Percentiles rank a stretch among this genome's conserved stretches.
These are phyloP conservation scores for Trametes meyenii DNA, from an alignment of 768 basidiomycete genomes.

Conservation along the genomic window DNA sequence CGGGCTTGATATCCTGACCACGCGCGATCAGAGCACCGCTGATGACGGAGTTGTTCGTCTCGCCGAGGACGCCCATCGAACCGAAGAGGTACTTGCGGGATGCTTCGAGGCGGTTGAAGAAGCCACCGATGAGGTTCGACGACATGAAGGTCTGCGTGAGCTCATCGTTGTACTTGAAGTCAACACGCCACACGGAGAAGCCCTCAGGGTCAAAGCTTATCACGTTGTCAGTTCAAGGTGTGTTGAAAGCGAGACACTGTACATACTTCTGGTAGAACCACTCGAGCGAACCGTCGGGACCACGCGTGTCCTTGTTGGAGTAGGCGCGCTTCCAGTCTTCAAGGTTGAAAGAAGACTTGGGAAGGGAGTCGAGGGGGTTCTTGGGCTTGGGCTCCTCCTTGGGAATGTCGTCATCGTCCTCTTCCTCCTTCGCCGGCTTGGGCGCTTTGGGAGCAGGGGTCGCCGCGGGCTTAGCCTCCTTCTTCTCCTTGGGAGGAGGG, in stretches of 20 bases:
- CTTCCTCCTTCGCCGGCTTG: slow-evolving; percentile 62
- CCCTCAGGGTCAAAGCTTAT: slow-evolving; percentile 83
- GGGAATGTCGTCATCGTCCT: slow-evolving; percentile 76
- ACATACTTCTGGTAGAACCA: slow-evolving; percentile 97
- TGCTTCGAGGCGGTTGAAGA: slow-evolving; percentile 98
- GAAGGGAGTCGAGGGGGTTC: slow-evolving; percentile 92
- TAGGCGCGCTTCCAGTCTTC: slow-evolving; percentile 98
- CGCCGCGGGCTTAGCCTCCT: slow-evolving; percentile 39
- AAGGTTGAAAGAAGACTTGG: slow-evolving; percentile 85
- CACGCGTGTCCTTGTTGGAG: slow-evolving; percentile 97
- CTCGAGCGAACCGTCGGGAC: slow-evolving; percentile 77
- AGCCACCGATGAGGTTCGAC: slow-evolving; percentile 89
- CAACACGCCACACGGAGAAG: slow-evolving; percentile 88
- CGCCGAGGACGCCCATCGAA: slow-evolving; percentile 88
- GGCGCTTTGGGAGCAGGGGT: slow-evolving; percentile 39
- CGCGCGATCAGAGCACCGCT: slow-evolving; percentile 82
- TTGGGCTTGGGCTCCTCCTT: slow-evolving; percentile 82
- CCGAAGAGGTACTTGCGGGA: slow-evolving; percentile 97
- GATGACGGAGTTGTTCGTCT: slow-evolving; percentile 76
- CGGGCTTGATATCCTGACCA: slow-evolving; percentile 71
- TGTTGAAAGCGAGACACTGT: background rate
- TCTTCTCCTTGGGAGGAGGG: slow-evolving; percentile 78
- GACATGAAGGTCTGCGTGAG: slow-evolving; percentile 94
- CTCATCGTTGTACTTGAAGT: slow-evolving; percentile 97
- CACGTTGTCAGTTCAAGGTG: slow-evolving; percentile 8